Percentiles rank a stretch among this genome's conserved stretches.
Evolutionary conservation across 2,329 filamentous ascomycete species (phyloP).

Genomic region (Ascochyta viciae-villosae): DNA sequence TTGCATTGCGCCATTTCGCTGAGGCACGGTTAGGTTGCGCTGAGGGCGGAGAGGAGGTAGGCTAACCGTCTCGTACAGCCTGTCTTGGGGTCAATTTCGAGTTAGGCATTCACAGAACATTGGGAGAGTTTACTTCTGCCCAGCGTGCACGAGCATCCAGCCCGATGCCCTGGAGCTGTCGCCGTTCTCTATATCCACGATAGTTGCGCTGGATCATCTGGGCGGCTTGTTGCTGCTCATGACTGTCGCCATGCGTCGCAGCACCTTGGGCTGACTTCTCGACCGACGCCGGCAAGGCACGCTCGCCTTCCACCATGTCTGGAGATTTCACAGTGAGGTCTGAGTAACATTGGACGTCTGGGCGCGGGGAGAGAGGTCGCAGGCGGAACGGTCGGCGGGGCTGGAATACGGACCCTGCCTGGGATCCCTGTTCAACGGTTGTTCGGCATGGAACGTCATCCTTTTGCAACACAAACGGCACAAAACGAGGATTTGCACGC

Average conservation of each 20-base stretch:
- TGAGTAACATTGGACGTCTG: slow-evolving; percentile 10
- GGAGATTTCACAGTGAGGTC: slow-evolving; percentile 3
- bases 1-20: slow-evolving; percentile 63
- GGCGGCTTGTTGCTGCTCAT: slow-evolving; percentile 41
- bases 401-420: slow-evolving; percentile 16
- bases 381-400: slow-evolving; percentile 18
- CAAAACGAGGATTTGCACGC: background rate
- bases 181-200: slow-evolving; percentile 75
- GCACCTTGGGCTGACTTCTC: background rate
- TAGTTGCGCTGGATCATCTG: slow-evolving; percentile 66
- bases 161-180: slow-evolving; percentile 73
- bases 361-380: slow-evolving; percentile 11
- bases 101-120: background rate
- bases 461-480: slow-evolving; percentile 1
- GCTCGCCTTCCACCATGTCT: slow-evolving; percentile 7
- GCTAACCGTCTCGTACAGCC: slow-evolving; percentile 59
- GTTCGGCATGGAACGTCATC: slow-evolving; percentile 14
- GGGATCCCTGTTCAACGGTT: slow-evolving; percentile 16
- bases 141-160: slow-evolving; percentile 75
- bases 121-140: slow-evolving; percentile 62
- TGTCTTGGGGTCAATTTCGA: slow-evolving; percentile 31
- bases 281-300: background rate
- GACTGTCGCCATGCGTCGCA: background rate
- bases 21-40: slow-evolving; percentile 36
- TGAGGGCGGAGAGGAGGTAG: slow-evolving; percentile 16